These are phyloP conservation scores for Bauhinia variegata DNA, from an alignment of 306 rosid species.

Conservation along the genomic window DNA sequence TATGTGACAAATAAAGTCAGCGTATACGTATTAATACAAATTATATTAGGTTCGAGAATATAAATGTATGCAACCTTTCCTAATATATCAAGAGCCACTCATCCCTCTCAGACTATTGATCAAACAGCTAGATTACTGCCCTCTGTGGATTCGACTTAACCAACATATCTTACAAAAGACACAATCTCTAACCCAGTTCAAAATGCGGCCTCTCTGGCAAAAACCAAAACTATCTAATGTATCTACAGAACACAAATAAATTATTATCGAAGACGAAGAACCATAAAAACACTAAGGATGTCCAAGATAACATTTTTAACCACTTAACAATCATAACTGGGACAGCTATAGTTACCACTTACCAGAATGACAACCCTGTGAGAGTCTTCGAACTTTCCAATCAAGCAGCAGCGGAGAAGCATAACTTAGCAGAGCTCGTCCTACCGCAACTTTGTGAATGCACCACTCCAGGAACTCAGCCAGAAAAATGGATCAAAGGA, in stretches of 20 bases:
- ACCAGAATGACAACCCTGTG: slow-evolving; percentile 38
- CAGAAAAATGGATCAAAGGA: neutral
- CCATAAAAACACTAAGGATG: neutral
- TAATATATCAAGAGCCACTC: neutral
- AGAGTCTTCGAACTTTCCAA: slow-evolving; percentile 27
- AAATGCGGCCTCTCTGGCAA: slow-evolving; percentile 7
- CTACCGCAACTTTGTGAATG: slow-evolving; percentile 7
- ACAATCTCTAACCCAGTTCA: slow-evolving; percentile 27
- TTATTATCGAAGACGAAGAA: slow-evolving; percentile 18
- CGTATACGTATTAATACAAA: slow-evolving; percentile 5
- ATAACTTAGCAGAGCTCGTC: slow-evolving; percentile 6
- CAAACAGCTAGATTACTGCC: neutral
- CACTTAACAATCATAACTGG: slow-evolving; percentile 9
- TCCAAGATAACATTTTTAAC: slow-evolving; percentile 36
- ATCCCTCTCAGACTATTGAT: neutral
- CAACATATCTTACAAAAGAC: neutral
- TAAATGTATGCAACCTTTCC: slow-evolving; percentile 5
- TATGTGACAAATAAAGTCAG: slow-evolving; percentile 36
- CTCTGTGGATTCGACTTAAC: slow-evolving; percentile 3
- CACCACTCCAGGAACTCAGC: neutral
- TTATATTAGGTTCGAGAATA: slow-evolving; percentile 21
- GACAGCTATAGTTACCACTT: slow-evolving; percentile 35
- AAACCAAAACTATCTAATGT: neutral
- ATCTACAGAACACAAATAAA: slow-evolving; percentile 16
- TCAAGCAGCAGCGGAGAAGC: slow-evolving; percentile 11